These are phyloP conservation scores for Rhizopogon vesiculosus DNA, from an alignment of 768 basidiomycete genomes.

Conservation along the genomic window DNA sequence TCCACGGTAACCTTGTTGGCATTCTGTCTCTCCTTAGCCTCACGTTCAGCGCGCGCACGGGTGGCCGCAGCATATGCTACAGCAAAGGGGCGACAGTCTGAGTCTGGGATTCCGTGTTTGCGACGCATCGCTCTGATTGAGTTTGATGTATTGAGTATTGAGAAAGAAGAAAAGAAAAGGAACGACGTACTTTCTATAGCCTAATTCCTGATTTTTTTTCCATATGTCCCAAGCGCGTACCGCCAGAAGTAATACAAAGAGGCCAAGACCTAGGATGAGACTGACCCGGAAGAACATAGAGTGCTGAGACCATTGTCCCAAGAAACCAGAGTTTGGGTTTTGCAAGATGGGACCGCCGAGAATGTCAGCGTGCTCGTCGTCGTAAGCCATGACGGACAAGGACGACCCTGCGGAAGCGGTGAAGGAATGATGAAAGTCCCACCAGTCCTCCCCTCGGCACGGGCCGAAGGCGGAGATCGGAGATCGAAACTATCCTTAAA, in stretches of 20 bases:
- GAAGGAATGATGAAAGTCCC: conserved; percentile 12
- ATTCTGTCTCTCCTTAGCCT: conserved; percentile 37
- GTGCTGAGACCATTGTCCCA: conserved; percentile 30
- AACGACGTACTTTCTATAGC: conserved; percentile 56
- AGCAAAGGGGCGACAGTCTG: conserved; percentile 78
- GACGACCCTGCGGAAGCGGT: conserved; percentile 14
- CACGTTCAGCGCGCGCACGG: conserved; percentile 48
- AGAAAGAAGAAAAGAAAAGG: conserved; percentile 6
- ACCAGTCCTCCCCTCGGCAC: conserved; percentile 10
- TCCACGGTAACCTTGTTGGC: conserved; percentile 21
- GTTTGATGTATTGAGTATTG: background rate
- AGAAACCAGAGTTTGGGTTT: conserved; percentile 20
- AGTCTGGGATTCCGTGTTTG: conserved; percentile 80
- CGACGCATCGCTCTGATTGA: conserved; percentile 60
- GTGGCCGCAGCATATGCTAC: conserved; percentile 79
- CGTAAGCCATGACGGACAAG: conserved; percentile 40
- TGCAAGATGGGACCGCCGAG: conserved; percentile 54
- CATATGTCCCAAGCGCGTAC: conserved; percentile 41
- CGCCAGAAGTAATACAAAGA: conserved; percentile 27
- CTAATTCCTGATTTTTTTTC: conserved; percentile 56
- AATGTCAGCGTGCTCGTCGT: conserved; percentile 67
- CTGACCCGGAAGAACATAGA: conserved; percentile 33
- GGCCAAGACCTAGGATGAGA: conserved; percentile 29
- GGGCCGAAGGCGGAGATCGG: conserved; percentile 12
- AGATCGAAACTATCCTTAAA: conserved; percentile 9